These are phyloP conservation scores for Plasmodium yoelii DNA, from an alignment of 169 alveolate genomes.

Conservation along the genomic window DNA sequence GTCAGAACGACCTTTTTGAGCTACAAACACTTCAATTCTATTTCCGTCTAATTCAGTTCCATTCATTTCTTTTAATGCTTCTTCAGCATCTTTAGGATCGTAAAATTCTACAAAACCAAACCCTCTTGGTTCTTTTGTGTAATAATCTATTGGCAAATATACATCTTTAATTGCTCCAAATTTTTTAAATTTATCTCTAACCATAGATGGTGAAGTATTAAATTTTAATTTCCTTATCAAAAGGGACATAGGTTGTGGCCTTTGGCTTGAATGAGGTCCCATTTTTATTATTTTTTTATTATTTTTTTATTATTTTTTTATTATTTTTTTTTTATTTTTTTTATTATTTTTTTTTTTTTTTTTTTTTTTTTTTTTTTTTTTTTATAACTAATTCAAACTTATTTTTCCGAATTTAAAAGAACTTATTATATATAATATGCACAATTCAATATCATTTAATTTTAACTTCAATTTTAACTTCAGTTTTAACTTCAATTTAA, in stretches of 20 bases:
- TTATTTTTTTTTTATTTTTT: not conserved
- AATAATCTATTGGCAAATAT: constrained; percentile 93
- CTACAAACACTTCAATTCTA: constrained; percentile 83
- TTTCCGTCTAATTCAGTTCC: constrained; percentile 86
- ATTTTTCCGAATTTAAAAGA: too few species aligned
- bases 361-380: not conserved
- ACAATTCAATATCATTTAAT: not conserved
- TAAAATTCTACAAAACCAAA: constrained; percentile 92
- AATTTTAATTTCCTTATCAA: constrained; percentile 86
- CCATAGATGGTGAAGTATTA: constrained; percentile 90
- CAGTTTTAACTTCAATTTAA: too few species aligned
- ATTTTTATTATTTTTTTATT: constrained; percentile 6
- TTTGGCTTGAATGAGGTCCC: constrained; percentile 76
- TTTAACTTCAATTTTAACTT: too few species aligned
- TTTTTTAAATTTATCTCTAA: constrained; percentile 85
- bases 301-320: not conserved
- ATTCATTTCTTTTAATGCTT: constrained; percentile 88
- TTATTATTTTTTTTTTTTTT: constrained; percentile 8
- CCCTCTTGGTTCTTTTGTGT: constrained; percentile 92
- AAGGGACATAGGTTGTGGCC: constrained; percentile 84
- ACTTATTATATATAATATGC: not conserved
- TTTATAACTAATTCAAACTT: not conserved
- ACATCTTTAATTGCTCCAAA: constrained; percentile 93
- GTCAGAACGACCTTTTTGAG: constrained; percentile 87
- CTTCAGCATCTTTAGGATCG: constrained; percentile 87